A percentile compares a stretch with the other conserved stretches of the same genome.
Conservation (phyloP, 371 early-diverging fungal genomes). For the Mucor lusitanicus region DNA sequence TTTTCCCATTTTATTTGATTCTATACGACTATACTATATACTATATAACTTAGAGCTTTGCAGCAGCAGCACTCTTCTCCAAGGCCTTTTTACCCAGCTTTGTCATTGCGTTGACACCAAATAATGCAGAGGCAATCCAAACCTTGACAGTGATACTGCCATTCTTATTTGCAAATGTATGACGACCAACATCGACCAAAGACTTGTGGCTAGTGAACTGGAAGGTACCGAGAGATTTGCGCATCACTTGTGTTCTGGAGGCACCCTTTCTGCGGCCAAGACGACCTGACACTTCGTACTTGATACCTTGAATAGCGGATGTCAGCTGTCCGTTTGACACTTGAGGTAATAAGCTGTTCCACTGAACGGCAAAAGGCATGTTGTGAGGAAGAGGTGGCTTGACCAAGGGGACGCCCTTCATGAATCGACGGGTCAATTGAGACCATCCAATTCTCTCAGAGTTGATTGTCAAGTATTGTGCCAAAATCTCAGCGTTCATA, state of each 20-base stretch:
- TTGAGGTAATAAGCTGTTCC: slow-evolving; percentile 51
- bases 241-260: slow-evolving; percentile 41
- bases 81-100: slow-evolving; percentile 36
- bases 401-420: slow-evolving; percentile 46
- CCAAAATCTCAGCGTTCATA: slow-evolving; percentile 56
- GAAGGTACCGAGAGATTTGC: slow-evolving; percentile 54
- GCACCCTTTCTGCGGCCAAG: slow-evolving; percentile 51
- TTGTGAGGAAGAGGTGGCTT: slow-evolving; percentile 54
- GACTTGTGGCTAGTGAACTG: slow-evolving; percentile 53
- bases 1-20: background rate
- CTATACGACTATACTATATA: background rate
- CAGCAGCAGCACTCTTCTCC: slow-evolving; percentile 19
- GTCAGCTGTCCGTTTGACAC: slow-evolving; percentile 44
- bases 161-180: slow-evolving; percentile 54
- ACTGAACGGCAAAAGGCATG: slow-evolving; percentile 51
- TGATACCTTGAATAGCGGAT: slow-evolving; percentile 54
- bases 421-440: slow-evolving; percentile 43
- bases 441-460: slow-evolving; percentile 46
- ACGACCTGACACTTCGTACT: slow-evolving; percentile 55
- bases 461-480: slow-evolving; percentile 52
- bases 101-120: slow-evolving; percentile 50
- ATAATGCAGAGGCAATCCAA: slow-evolving; percentile 53
- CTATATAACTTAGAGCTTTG: slow-evolving; percentile 20
- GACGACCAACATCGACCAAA: slow-evolving; percentile 53
- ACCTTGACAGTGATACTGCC: slow-evolving; percentile 59